Evolutionary conservation across 2,329 filamentous ascomycete species (phyloP), one percentile per base, ranked within the genome.

Genomic region (Colletotrichum melonis): DNA sequence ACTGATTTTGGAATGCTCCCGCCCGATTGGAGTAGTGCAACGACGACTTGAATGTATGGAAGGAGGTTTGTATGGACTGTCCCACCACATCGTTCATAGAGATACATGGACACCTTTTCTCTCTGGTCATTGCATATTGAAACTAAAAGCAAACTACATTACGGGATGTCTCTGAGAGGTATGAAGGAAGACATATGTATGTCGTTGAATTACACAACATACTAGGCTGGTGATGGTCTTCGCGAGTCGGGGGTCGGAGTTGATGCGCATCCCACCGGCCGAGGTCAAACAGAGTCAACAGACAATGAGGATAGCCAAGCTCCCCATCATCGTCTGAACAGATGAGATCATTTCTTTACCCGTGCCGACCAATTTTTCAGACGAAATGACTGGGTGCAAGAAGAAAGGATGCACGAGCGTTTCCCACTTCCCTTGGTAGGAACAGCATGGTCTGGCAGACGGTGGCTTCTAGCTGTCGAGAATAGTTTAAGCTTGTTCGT

Each of bases 91-190:
- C 16, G 12, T 7, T 35, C 32, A 12, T 26, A 24, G 24, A 9
- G 8, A 30, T 16, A 42, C 14, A 16, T 42, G 14, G 0, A 7
- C 38, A 16, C 35, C 0, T 3, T 16, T 42, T 19, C 38, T 1
- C 38, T 3, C 2, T 42, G 5, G 38, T 14, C 5, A 42, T 3
- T 2, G 38, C 0, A 19, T 42, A 3, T 16, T 14, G 14, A 11
- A 49, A 9, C 1, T 9, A 0, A n/a, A 8, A 49, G 5, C 3
- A 49, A 49, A 22, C 8, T 9, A 5, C 19, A 0, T 9, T 9
- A 2, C 42, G 1, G 35, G 7, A 46, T 8, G 38, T 16, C 0
- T 9, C 7, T 4, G 42, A 22, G 19, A 49, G 8, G 7, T 22
- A 49, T 7, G 42, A 5, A 22, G 2, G 42, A 22, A 22, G 8